Evolutionary conservation across 2,329 filamentous ascomycete species (phyloP).

Genomic region (Magnaporthales sp.): DNA sequence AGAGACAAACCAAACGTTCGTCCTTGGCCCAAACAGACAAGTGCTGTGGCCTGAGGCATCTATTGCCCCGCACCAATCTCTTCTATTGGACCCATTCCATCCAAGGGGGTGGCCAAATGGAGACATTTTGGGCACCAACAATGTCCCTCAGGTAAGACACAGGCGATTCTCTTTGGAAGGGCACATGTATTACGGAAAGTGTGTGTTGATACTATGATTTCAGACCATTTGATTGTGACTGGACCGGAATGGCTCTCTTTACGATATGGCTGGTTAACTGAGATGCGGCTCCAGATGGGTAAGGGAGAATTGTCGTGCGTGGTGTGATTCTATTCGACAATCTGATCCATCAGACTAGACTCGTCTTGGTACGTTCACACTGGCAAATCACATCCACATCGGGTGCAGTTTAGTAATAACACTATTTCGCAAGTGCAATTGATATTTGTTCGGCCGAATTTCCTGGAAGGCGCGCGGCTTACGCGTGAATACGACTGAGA

Average conservation of each 20-base stretch:
- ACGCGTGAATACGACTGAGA: no score
- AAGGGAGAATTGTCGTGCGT: background rate
- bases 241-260: background rate
- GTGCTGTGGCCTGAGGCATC: background rate
- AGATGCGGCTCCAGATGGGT: background rate
- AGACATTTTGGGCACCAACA: background rate
- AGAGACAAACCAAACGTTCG: background rate
- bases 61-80: constrained; percentile 1
- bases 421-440: background rate
- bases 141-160: background rate
- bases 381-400: background rate
- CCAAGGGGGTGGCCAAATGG: background rate
- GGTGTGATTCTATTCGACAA: background rate
- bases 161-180: background rate
- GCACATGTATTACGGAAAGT: background rate
- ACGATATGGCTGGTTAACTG: background rate
- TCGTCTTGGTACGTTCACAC: background rate
- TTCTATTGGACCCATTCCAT: constrained; percentile 1
- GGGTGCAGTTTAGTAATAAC: background rate
- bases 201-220: background rate
- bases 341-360: background rate
- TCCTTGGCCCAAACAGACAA: background rate
- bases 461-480: no score
- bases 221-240: background rate
- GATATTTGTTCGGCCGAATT: background rate